Evolutionary conservation across 2,329 filamentous ascomycete species (phyloP).

Genomic region (Endothia cerciana): DNA sequence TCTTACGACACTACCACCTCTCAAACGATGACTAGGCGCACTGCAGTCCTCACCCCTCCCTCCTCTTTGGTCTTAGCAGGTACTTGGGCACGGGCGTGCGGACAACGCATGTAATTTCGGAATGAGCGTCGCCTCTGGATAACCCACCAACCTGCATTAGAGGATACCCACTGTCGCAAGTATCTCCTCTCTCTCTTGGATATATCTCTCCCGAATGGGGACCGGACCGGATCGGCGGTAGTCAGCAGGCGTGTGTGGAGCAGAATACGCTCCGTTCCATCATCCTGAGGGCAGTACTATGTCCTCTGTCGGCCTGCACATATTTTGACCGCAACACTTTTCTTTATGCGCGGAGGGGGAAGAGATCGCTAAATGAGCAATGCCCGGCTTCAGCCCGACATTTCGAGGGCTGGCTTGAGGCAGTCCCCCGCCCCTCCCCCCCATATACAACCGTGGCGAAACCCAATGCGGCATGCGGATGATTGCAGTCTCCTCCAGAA

Average conservation of each 20-base stretch:
- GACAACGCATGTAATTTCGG: background rate
- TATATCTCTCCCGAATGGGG: background rate
- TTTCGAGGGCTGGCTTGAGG: background rate
- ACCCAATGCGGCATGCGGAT: background rate
- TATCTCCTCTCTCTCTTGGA: background rate
- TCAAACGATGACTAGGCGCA: background rate
- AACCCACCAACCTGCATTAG: slow-evolving; percentile 1
- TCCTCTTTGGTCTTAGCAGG: background rate
- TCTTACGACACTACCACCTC: background rate
- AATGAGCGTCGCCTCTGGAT: background rate
- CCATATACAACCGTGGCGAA: background rate
- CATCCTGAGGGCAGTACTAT: background rate
- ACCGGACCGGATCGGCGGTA: too few species aligned
- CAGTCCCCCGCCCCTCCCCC: too few species aligned
- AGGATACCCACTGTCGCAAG: slow-evolving; percentile 4
- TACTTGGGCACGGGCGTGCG: background rate
- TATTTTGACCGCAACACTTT: too few species aligned
- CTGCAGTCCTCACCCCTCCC: too few species aligned
- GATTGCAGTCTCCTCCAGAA: background rate
- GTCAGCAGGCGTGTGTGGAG: background rate
- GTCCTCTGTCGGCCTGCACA: too few species aligned
- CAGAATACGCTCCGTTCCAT: background rate
- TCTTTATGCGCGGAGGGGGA: background rate
- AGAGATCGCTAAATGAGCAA: background rate
- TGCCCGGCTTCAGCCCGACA: background rate